Evolutionary conservation across 2,329 filamentous ascomycete genomes (phyloP), one percentile per base, ranked within the genome.

Genomic region (Orbilia oligospora): DNA sequence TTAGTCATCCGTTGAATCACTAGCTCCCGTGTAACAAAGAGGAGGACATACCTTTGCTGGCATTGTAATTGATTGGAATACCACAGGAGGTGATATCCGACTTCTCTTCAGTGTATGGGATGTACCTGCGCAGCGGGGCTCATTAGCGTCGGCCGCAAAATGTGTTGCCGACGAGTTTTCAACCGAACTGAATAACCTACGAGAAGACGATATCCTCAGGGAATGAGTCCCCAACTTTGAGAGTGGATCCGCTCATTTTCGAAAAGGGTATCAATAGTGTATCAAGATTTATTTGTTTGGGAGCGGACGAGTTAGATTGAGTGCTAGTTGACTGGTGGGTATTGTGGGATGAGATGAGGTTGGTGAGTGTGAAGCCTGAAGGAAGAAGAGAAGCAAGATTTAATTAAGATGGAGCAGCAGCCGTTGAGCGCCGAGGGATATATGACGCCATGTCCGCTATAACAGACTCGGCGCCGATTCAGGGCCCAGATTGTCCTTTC

Each of bases 211-310:
- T 91, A 82, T 89, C 91, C 82, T 90, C 87, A 82, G 94, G 94
- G 88, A 98, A 95, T 84, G 87, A 87, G 85, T 97, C 93, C 84
- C 94, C 94, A 84, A 89, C 88, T 85, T 94, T 91, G 85, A 96
- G 89, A 18, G 46, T 69, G 10, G 76, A 63, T 36, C 18, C 55
- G 58, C 64, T 73, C 76, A 79, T 79, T 27, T 46, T 58, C 53
- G 69, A 6, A 58, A 22, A 41, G 38, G 38, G n/a, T n/a, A n/a
- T n/a, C n/a, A n/a, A 20, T 48, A 30, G 46, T 4, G 36, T 38
- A 14, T 44, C 33, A 10, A 24, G 33, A 41, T 61, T 36, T 9
- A 8, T 5, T 36, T 36, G 12, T 27, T n/a, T n/a, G n/a, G n/a
- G 12, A 3, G 1, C n/a, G 6, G 22, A 44, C 27, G 36, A 16